Conservation (phyloP, 78 protist genomes). For the Protostelium mycophagum region DNA sequence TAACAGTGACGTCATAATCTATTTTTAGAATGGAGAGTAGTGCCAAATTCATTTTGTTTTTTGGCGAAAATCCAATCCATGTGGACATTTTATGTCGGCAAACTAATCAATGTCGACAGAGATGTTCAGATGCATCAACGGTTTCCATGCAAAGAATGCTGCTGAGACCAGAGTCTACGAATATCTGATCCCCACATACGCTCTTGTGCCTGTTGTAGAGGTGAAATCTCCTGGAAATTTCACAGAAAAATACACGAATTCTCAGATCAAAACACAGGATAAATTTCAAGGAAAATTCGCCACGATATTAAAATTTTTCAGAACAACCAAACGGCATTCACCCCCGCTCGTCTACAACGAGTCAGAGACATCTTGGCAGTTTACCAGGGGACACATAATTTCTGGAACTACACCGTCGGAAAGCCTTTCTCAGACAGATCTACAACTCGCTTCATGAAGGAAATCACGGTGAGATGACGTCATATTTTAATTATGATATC, state of each 20-base stretch:
- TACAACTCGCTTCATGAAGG: slow-evolving; percentile 20
- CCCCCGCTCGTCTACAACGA: neutral
- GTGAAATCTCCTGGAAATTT: neutral
- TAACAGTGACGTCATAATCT: too few species aligned
- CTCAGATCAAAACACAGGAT: too few species aligned
- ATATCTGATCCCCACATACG: slow-evolving; percentile 49
- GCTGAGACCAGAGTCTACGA: slow-evolving; percentile 41
- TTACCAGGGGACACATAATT: slow-evolving; percentile 43
- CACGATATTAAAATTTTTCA: too few species aligned
- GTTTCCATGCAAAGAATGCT: slow-evolving; percentile 50
- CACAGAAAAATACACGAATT: neutral
- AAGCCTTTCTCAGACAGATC: slow-evolving; percentile 22
- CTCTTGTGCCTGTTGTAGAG: slow-evolving; percentile 24
- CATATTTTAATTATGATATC: too few species aligned
- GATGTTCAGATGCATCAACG: slow-evolving; percentile 1
- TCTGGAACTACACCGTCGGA: slow-evolving; percentile 46
- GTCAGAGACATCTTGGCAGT: slow-evolving; percentile 14
- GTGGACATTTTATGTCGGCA: neutral
- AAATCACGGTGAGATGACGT: neutral
- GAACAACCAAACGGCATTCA: slow-evolving; percentile 3
- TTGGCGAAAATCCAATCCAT: neutral
- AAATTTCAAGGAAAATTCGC: too few species aligned
- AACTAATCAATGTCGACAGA: neutral
- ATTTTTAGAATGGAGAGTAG: too few species aligned
- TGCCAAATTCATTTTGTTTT: neutral